Conservation (phyloP, 441 rosid genomes). For the Euphorbia corollata region DNA sequence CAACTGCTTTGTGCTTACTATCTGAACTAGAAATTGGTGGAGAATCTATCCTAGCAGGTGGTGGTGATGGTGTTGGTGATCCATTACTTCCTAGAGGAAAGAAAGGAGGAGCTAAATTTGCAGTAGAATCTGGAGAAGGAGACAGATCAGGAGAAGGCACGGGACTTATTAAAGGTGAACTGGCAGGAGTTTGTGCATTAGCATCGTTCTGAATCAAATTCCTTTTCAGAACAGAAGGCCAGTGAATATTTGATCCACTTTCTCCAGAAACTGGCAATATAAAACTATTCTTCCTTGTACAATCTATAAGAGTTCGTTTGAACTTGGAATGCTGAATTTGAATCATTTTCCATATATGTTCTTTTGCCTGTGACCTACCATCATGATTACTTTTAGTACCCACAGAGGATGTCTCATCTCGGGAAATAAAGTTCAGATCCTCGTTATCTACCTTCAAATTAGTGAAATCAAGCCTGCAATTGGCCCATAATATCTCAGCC, state of each 20-base stretch:
- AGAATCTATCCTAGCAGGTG: slow-evolving; percentile 23
- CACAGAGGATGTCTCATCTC: slow-evolving; percentile 25
- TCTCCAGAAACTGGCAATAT: slow-evolving; percentile 32
- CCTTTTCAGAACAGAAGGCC: slow-evolving; percentile 34
- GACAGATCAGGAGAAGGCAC: slow-evolving; percentile 16
- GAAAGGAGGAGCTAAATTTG: slow-evolving; percentile 26
- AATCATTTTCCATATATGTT: slow-evolving; percentile 36
- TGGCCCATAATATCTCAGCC: slow-evolving; percentile 48
- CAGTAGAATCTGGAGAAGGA: slow-evolving; percentile 19
- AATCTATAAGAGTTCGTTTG: slow-evolving; percentile 44
- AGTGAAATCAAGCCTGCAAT: slow-evolving; percentile 48
- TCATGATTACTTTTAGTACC: slow-evolving; percentile 19
- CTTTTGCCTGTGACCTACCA: slow-evolving; percentile 27
- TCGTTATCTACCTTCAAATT: slow-evolving; percentile 38
- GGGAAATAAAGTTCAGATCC: slow-evolving; percentile 39
- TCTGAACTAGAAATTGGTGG: slow-evolving; percentile 26
- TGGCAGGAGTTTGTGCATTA: slow-evolving; percentile 18
- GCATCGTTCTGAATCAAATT: slow-evolving; percentile 32
- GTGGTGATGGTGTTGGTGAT: slow-evolving; percentile 23
- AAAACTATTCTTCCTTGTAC: slow-evolving; percentile 45
- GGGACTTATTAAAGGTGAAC: slow-evolving; percentile 20
- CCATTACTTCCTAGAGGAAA: slow-evolving; percentile 20
- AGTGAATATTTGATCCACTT: slow-evolving; percentile 27
- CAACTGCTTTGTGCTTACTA: slow-evolving; percentile 31
- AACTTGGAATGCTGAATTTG: slow-evolving; percentile 35